Evolutionary conservation across 75 land plant genomes (phyloP).

Genomic region (Cupressus sempervirens): DNA sequence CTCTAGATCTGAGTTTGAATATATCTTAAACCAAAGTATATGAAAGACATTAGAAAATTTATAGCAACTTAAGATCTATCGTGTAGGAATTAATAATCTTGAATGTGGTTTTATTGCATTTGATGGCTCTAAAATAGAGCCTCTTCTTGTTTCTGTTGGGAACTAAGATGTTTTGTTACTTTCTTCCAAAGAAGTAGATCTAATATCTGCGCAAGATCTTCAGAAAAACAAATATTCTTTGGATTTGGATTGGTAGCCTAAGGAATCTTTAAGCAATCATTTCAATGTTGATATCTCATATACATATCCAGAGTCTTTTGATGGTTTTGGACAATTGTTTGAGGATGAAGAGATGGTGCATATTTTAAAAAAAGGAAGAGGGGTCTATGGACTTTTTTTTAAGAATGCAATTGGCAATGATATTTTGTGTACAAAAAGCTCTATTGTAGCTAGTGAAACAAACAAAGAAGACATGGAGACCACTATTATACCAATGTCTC

Average conservation of each 20-base stretch:
- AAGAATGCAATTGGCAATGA: constrained; percentile 2
- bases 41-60: not conserved
- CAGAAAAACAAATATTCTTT: not conserved
- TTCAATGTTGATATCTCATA: constrained; percentile 15
- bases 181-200: constrained; percentile 34
- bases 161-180: constrained; percentile 33
- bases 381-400: not conserved
- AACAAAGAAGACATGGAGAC: constrained; percentile 61
- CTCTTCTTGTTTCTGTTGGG: not conserved
- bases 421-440: constrained; percentile 5
- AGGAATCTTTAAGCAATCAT: constrained; percentile 1
- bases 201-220: not conserved
- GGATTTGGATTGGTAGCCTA: not conserved
- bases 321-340: constrained; percentile 46
- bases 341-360: constrained; percentile 44
- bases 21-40: not conserved
- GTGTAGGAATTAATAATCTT: not conserved
- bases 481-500: constrained; percentile 46
- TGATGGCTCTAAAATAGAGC: constrained; percentile 2
- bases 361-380: constrained; percentile 12
- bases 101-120: not conserved
- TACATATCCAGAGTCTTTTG: constrained; percentile 21
- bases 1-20: no score
- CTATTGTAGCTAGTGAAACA: constrained; percentile 31
- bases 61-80: not conserved